A percentile compares a stretch with the other conserved stretches of the same genome.
Evolutionary conservation across 768 basidiomycete genomes (phyloP).

Genomic region (Psilocybe subaeruginosa): DNA sequence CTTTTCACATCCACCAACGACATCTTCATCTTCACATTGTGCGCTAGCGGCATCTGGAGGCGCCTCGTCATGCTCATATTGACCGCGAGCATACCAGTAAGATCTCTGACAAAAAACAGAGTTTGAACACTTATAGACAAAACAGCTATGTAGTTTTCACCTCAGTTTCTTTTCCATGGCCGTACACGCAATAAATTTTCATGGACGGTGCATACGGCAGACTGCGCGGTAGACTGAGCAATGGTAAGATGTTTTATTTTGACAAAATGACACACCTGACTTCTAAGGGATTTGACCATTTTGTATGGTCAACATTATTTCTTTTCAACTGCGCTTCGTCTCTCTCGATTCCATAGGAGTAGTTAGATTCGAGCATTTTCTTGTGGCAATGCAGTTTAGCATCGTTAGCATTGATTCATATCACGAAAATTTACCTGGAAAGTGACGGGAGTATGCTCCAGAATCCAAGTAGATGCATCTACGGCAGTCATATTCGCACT

Average conservation of each 20-base stretch:
- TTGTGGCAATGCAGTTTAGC: slow-evolving; percentile 25
- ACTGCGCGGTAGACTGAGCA: slow-evolving; percentile 36
- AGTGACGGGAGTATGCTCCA: slow-evolving; percentile 78
- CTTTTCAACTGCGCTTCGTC: slow-evolving; percentile 61
- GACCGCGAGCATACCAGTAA: slow-evolving; percentile 83
- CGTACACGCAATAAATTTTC: slow-evolving; percentile 93
- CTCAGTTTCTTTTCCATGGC: slow-evolving; percentile 95
- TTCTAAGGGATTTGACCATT: slow-evolving; percentile 94
- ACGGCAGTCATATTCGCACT: slow-evolving; percentile 74
- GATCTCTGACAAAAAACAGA: slow-evolving; percentile 56
- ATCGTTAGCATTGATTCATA: not conserved
- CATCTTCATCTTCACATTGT: slow-evolving; percentile 46
- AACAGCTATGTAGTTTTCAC: slow-evolving; percentile 31
- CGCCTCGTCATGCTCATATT: slow-evolving; percentile 67
- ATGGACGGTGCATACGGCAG: slow-evolving; percentile 90
- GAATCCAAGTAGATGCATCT: slow-evolving; percentile 77
- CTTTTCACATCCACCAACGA: slow-evolving; percentile 41
- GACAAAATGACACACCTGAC: slow-evolving; percentile 48
- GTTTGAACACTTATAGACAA: not conserved
- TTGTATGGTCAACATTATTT: slow-evolving; percentile 75
- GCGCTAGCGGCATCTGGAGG: slow-evolving; percentile 45
- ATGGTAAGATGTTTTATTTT: not conserved
- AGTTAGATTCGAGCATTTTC: slow-evolving; percentile 86
- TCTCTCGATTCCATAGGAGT: slow-evolving; percentile 87
- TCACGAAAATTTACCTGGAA: slow-evolving; percentile 62